Conservation (phyloP, 148 eudicot species). For the Arbutus unedo region DNA sequence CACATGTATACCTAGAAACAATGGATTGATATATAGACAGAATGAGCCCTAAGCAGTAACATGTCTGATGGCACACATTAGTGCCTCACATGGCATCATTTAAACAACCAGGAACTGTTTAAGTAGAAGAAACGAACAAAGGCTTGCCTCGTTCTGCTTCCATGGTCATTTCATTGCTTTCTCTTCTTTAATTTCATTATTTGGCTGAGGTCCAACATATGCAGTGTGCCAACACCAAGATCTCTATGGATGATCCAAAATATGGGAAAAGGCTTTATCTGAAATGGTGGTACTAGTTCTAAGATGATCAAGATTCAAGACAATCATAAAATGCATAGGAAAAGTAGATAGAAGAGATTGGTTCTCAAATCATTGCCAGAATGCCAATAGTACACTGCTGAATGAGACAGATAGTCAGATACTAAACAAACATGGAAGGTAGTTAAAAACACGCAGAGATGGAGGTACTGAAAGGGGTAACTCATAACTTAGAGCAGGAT, state of each 20-base stretch:
- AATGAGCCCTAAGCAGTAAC: background rate
- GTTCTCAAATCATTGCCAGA: background rate
- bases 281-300: background rate
- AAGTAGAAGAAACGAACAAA: background rate
- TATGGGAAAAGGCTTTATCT: background rate
- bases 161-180: background rate
- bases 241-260: background rate
- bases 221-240: background rate
- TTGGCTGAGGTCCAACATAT: background rate
- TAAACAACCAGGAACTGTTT: background rate
- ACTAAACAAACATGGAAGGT: background rate
- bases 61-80: background rate
- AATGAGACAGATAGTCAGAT: background rate
- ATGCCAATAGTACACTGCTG: background rate
- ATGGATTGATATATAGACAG: background rate
- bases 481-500: background rate
- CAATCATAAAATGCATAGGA: background rate
- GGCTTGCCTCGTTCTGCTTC: background rate
- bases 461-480: background rate
- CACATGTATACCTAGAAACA: background rate
- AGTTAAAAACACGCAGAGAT: background rate
- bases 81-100: background rate
- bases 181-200: background rate
- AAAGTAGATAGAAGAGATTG: background rate
- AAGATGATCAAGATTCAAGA: background rate